Evolutionary conservation across 163 green algal species (phyloP).

Genomic region (Scenedesmus sp.): DNA sequence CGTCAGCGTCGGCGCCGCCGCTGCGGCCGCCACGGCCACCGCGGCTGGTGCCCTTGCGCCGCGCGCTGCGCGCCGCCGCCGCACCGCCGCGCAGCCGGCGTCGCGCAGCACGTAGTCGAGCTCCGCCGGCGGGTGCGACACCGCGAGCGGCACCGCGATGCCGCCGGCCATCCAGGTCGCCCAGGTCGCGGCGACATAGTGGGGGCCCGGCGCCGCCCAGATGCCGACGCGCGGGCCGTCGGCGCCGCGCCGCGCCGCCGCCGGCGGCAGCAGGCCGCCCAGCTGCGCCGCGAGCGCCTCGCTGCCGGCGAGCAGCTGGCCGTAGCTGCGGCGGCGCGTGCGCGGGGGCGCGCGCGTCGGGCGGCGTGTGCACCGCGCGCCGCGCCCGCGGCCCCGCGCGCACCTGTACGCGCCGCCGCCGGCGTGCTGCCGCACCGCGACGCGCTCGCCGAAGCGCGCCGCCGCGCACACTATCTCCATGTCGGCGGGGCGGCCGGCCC

Average conservation of each 20-base stretch:
- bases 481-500: no score
- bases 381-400: no score
- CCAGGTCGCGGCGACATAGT: constrained; percentile 70
- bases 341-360: neutral
- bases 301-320: constrained; percentile 18
- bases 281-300: constrained; percentile 9
- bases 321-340: constrained; percentile 10
- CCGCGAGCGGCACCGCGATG: constrained; percentile 87
- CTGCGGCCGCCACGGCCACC: no score
- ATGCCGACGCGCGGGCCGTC: constrained; percentile 58
- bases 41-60: no score
- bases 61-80: no score
- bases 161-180: constrained; percentile 83
- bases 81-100: constrained; percentile 58
- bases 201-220: constrained; percentile 53
- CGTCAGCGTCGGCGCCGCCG: no score
- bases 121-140: constrained; percentile 80
- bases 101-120: constrained; percentile 84
- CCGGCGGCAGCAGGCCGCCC: neutral
- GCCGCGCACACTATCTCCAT: no score
- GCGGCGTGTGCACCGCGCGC: no score
- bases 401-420: no score
- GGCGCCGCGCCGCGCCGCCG: neutral
- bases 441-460: no score
- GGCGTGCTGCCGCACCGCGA: no score